phyloP scores from a whole-genome alignment of 352 stramenopile species.

The Phytophthora chlamydospora region DNA sequence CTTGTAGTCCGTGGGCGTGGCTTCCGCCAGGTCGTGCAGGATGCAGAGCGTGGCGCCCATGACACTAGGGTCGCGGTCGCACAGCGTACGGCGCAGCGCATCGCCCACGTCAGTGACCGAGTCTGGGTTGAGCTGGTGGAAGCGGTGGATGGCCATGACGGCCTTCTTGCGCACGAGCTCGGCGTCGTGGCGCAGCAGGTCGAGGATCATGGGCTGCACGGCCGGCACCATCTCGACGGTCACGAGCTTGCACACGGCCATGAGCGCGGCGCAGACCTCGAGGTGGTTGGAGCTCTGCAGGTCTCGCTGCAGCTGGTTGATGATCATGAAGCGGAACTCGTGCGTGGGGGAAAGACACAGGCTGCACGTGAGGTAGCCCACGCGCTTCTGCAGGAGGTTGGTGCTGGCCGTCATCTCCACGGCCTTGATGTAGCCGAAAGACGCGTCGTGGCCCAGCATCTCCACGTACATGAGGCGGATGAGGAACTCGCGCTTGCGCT shows the following conservation, averaged over 20 bases:
- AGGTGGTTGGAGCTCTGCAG: slow-evolving; percentile 91
- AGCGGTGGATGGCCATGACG: slow-evolving; percentile 98
- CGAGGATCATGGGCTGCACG: slow-evolving; percentile 94
- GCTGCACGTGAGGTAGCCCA: slow-evolving; percentile 95
- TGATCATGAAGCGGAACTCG: slow-evolving; percentile 99
- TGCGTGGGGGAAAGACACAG: slow-evolving; percentile 97
- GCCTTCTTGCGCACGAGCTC: slow-evolving; percentile 99
- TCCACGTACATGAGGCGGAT: slow-evolving; percentile 99
- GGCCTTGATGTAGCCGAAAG: slow-evolving; percentile 98
- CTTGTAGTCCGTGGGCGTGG: slow-evolving; percentile 95
- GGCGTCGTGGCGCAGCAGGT: slow-evolving; percentile 95
- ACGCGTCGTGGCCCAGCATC: slow-evolving; percentile 99
- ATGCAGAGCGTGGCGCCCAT: slow-evolving; percentile 97
- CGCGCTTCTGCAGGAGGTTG: slow-evolving; percentile 98
- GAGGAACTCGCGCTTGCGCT: slow-evolving; percentile 99
- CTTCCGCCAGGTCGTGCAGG: slow-evolving; percentile 92
- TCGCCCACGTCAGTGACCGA: slow-evolving; percentile 90
- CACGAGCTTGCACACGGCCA: slow-evolving; percentile 96
- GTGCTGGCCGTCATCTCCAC: slow-evolving; percentile 98
- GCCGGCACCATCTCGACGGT: slow-evolving; percentile 99
- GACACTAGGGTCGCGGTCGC: slow-evolving; percentile 98
- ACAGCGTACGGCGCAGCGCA: slow-evolving; percentile 95
- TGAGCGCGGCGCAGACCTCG: slow-evolving; percentile 96
- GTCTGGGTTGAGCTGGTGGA: slow-evolving; percentile 98
- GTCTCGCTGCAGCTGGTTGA: slow-evolving; percentile 99